Base-by-base conservation (phyloP, 345 rosid genomes). In the Ceriops decandra region DNA sequence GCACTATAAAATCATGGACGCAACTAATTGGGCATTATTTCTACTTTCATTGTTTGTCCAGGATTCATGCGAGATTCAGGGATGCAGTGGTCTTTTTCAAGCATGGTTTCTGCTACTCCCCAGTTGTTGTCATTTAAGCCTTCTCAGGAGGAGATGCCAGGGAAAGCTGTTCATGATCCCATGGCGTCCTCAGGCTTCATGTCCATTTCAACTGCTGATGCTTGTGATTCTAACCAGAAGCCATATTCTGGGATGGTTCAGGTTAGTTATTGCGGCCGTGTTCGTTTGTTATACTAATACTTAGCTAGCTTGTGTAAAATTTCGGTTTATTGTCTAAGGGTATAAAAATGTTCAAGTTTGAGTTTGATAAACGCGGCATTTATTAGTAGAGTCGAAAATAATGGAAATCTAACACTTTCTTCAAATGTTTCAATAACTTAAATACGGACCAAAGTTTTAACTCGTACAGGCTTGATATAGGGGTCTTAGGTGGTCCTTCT, bases 81-180 rank as follows among this genome's bases (percentile, higher is more conserved):
- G 71, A 83, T 82, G 84, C 84, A 84, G 68, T 84, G 87, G 85
- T 84, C 90, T 9, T 87, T 83, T 76, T 77, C 89, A 52, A 85
- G 83, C 82, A 83, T 83, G 78, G 86, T 68, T 67, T 81, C 90
- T 67, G 74, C 86, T 15, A 61, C 73, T 62, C 87, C 95, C 64
- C 90, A 77, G 68, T 80, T 83, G 72, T 66, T 85, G 71, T 81
- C 93, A 60, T 93, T 93, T 73, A 81, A 83, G 79, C 74, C 81
- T 66, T 73, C 88, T 66, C 85, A 75, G 57, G 95, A 90, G 52
- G 89, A 87, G 24, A 81, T 77, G 78, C 81, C 71, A 21, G 79
- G 86, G 77, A 88, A 83, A 64, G 53, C 75, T 68, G 82, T 66
- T 66, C 73, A 72, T 24, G 89, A 82, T 70, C 84, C 71, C 68